Evolutionary conservation across 169 alveolate species (phyloP).

Genomic region (Cryptosporidium ubiquitum): DNA sequence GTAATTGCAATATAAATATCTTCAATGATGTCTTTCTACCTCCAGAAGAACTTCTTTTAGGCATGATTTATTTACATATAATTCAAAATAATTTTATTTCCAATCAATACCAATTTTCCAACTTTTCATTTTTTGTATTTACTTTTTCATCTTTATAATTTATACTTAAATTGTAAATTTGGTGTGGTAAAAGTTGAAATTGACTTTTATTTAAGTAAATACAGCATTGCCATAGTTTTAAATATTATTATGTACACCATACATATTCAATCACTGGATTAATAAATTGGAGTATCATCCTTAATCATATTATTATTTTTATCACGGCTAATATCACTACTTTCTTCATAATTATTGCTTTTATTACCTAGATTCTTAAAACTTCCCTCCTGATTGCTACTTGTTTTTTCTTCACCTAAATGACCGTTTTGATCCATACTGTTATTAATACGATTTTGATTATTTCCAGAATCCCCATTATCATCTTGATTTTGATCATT

Average conservation of each 20-base stretch:
- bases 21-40: constrained; percentile 15
- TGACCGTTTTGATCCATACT: background rate
- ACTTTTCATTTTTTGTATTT: background rate
- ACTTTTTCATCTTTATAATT: background rate
- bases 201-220: no score
- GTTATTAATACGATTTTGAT: background rate
- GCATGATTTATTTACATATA: background rate
- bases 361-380: background rate
- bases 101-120: background rate
- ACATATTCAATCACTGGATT: background rate
- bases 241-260: no score
- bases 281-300: background rate
- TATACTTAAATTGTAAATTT: background rate
- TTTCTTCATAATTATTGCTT: background rate
- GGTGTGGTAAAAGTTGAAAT: background rate
- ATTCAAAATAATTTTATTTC: background rate
- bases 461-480: background rate
- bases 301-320: background rate
- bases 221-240: no score
- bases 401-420: background rate
- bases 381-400: background rate
- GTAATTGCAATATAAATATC: constrained; percentile 7
- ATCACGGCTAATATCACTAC: background rate
- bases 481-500: no score
- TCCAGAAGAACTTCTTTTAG: background rate